Percentiles rank a stretch among this genome's conserved stretches.
Evolutionary conservation across 805 yeast genomes (phyloP).

Genomic region (Teunomyces funiuensis): DNA sequence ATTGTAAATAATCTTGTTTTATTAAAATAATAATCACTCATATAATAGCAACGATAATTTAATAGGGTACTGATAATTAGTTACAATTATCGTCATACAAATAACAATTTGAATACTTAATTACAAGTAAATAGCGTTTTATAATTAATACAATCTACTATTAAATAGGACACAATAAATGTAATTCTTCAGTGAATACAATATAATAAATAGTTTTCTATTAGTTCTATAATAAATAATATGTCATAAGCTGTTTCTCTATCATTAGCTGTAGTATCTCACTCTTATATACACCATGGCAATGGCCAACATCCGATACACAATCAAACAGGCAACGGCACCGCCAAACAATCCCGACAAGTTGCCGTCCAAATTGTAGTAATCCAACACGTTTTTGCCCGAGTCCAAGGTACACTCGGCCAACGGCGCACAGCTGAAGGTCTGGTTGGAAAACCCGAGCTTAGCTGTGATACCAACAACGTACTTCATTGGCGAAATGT

Average conservation of each 20-base stretch:
- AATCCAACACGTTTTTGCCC: conserved; percentile 57
- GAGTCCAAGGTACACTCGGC: conserved; percentile 48
- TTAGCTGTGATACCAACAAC: conserved; percentile 64
- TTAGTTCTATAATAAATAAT: background rate
- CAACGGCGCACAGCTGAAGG: conserved; percentile 48
- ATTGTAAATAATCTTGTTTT: too few relatives aligned
- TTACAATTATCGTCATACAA: too few relatives aligned
- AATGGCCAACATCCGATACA: conserved; percentile 41
- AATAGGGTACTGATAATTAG: too few relatives aligned
- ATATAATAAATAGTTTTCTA: background rate
- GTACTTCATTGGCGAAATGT: conserved; percentile 75
- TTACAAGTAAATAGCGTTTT: too few relatives aligned
- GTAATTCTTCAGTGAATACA: too few relatives aligned
- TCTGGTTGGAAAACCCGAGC: conserved; percentile 52
- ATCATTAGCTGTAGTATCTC: conserved; percentile 2
- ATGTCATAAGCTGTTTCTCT: background rate
- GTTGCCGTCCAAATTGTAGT: conserved; percentile 44
- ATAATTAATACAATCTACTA: too few relatives aligned
- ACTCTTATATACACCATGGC: conserved; percentile 17
- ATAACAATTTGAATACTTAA: too few relatives aligned
- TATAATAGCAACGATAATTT: too few relatives aligned
- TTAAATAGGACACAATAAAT: too few relatives aligned
- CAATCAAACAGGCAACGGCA: conserved; percentile 37
- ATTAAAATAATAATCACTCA: too few relatives aligned
- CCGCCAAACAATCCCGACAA: conserved; percentile 39